Base-by-base conservation (phyloP, 1,284 basidiomycete genomes). In the Polyporus tsugae region DNA sequence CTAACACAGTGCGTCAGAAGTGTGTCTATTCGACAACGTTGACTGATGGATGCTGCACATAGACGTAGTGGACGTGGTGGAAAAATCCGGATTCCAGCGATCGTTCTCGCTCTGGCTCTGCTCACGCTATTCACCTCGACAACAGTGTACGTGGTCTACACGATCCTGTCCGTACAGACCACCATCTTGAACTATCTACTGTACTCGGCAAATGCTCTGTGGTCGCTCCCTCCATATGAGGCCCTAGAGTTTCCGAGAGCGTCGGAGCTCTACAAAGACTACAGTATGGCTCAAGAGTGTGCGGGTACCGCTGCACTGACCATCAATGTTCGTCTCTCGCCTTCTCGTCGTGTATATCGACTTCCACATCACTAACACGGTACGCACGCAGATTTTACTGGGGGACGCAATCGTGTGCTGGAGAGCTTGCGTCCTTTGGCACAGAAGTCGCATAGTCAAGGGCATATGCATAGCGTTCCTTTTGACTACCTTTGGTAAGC, bases 341-440 rank as follows among this genome's bases (percentile, higher is more conserved):
- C 15, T 19, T 33, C 29, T 33, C 15, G 2, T 35, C 4, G 29
- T 4, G 39, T 4, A 7, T 35, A 17, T 25, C n/a, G 22, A n/a
- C 6, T 19, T 22, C 46, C 0, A 6, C 13, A 10, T 15, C 29
- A 7, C 52, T 55, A 5, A 55, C 15, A 2, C 6, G 5, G 2
- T 35, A 29, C 29, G 6, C 13, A 13, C 4, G 29, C 29, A 55
- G 52, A 55, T 55, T 1, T 25, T 55, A 5, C 15, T 55, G 17
- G 52, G 52, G 4, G 52, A 55, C 19, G 52, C 52, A 15, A 55
- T 55, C 52, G 52, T 55, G 19, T 55, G 52, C 52, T 55, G 52
- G 52, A 15, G 52, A 19, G 52, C 52, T 17, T 55, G 52, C 17
- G 52, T 55, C 1, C 52, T 55, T 19, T 55, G 52, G 52, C 15